Evolutionary conservation across 192 early-diverging fungal genomes (phyloP), one percentile per base, ranked within the genome.

Genomic region (Mortierella antarctica): DNA sequence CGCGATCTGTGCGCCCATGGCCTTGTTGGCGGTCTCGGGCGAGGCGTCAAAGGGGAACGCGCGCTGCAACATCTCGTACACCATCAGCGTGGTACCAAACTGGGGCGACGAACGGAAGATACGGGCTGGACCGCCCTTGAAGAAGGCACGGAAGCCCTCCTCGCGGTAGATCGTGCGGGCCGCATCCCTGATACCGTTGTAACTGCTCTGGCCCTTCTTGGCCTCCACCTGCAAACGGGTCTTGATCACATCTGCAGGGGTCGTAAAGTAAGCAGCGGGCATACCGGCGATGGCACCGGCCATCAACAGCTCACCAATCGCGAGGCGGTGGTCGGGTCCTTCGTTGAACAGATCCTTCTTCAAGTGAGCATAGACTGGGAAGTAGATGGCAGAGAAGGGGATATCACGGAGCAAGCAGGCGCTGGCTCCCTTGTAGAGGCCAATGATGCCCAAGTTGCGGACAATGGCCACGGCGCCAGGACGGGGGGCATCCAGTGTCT

Each of bases 181-280:
- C 13, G 95, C 95, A 85, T 97, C 96, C 3, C 86, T 23, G 45
- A 99, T 91, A 17, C 97, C 97, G 41, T 82, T 89, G 82, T 97
- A 97, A 4, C 88, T 87, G 7, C 95, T 95, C 82, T 97, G 93
- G 59, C 96, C 96, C 73, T 92, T 90, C 50, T 91, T 86, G 41
- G 96, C 96, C 63, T 95, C 94, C 40, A 97, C 97, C 84, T 99
- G 97, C 45, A 99, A 83, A 62, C 97, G 93, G 14, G 97, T 99
- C 86, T 98, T 98, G 86, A 99, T 97, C 40, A 99, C 97, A 86
- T 99, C 97, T 44, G 96, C 95, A 15, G 97, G 97, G 1, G 97
- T 99, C 44, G 96, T 96, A 44, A 99, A 91, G 86, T 97, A 99
- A 7, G 97, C 96, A 18, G 97, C 97, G 17, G 95, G 95, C 88